Evolutionary conservation across 1,139 yeast species (phyloP), one percentile per base, ranked within the genome.

Genomic region (Blastobotrys ciferrii): DNA sequence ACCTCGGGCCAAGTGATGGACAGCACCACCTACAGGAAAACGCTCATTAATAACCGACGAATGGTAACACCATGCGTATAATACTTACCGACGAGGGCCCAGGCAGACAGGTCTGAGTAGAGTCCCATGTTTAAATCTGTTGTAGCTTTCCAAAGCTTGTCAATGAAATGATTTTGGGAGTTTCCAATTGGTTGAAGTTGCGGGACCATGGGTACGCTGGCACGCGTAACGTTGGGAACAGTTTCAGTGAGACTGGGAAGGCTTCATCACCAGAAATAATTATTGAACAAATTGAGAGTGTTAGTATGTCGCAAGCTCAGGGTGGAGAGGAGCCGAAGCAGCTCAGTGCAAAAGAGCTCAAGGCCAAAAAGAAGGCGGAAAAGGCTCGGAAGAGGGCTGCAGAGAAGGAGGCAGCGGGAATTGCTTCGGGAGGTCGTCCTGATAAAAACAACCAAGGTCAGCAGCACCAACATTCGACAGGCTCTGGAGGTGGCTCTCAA

Each of bases 381-480:
- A 91, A 91, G 67, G 92, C 95, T 4, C 95, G 92, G 42, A 87
- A 87, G 65, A 75, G 97, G 66, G 91, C 91, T 4, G 83, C 79
- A 2, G 76, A 80, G 55, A 82, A 44, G 25, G 50, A 69, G 54
- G 69, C 50, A 14, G 52, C 45, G 15, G 50, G 47, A 7, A 46
- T 44, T 18, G 48, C 47, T 30, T 38, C 48, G 13, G 42, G 38
- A 52, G 36, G 33, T 33, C 37, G 46, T 35, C 42, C 44, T 18
- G 31, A 42, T 19, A 38, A 42, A 32, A 42, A 42, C 25, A 19
- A 36, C 36, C 46, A 47, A 11, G 50, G 43, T 32, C 53, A 50
- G 32, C 4, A 4, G 4, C 15, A 19, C 30, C 31, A 37, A 7
- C 41, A 37, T 19, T 13, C 13, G n/a, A n/a, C n/a, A n/a, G n/a